Evolutionary conservation across 257 asterid species (phyloP).

Genomic region (Ocimum tenuiflorum): DNA sequence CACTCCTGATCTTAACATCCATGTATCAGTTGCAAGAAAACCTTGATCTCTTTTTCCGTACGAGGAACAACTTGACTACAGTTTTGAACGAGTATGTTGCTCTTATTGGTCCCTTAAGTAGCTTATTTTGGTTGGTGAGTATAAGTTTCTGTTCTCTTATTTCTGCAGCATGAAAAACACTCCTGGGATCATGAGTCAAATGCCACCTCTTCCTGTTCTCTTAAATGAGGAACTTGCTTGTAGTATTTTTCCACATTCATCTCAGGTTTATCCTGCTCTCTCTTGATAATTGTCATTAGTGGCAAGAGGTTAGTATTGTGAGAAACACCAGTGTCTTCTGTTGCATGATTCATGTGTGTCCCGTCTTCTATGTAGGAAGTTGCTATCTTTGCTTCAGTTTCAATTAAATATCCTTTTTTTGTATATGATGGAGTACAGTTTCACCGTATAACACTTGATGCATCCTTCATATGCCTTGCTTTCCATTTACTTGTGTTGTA

Average conservation of each 20-base stretch:
- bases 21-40: conserved; percentile 77
- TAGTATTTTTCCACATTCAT: conserved; percentile 46
- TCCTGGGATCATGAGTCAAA: conserved; percentile 76
- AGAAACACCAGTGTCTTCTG: conserved; percentile 3
- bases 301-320: neutral
- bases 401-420: neutral
- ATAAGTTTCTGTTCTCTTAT: conserved; percentile 12
- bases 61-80: conserved; percentile 58
- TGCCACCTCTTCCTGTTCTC: conserved; percentile 75
- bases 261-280: conserved; percentile 51
- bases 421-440: too few relatives aligned
- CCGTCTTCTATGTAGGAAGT: too few relatives aligned
- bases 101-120: conserved; percentile 17
- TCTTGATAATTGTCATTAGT: conserved; percentile 1
- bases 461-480: too few relatives aligned
- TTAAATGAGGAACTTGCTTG: conserved; percentile 64
- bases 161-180: conserved; percentile 63
- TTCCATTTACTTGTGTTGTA: too few relatives aligned
- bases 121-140: conserved; percentile 9
- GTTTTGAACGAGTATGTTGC: conserved; percentile 63
- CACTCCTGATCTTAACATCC: conserved; percentile 32
- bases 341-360: neutral
- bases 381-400: too few relatives aligned
- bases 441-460: too few relatives aligned
- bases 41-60: conserved; percentile 52